Evolutionary conservation across 169 alveolate genomes (phyloP).

Genomic region (Plasmodium yoelii): DNA sequence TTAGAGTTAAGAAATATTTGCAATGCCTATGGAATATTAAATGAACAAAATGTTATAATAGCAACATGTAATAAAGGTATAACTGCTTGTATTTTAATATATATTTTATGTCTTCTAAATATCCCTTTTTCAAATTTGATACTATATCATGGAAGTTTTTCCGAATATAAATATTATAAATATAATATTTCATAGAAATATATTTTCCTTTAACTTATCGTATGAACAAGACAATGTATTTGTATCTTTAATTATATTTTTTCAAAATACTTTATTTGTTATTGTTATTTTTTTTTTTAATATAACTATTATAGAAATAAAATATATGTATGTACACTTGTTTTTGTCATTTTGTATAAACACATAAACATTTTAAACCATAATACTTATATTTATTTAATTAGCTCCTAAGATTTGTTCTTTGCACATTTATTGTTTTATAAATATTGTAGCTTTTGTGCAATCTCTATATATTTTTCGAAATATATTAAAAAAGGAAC

Average conservation of each 20-base stretch:
- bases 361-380: no score
- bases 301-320: neutral
- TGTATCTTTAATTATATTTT: neutral
- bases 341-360: neutral
- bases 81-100: conserved; percentile 49
- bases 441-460: no score
- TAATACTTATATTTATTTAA: neutral
- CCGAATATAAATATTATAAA: conserved; percentile 21
- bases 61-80: conserved; percentile 43
- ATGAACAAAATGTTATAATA: conserved; percentile 27
- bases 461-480: no score
- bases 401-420: neutral
- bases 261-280: neutral
- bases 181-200: conserved; percentile 8
- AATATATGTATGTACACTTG: neutral
- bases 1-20: conserved; percentile 23
- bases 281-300: no score
- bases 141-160: conserved; percentile 40
- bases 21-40: conserved; percentile 39
- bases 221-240: neutral
- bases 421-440: neutral
- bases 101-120: conserved; percentile 23
- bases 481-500: no score
- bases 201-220: neutral
- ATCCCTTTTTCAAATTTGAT: conserved; percentile 40